Base-by-base conservation (phyloP, 768 basidiomycete species). In the Filobasidium wieringae region DNA sequence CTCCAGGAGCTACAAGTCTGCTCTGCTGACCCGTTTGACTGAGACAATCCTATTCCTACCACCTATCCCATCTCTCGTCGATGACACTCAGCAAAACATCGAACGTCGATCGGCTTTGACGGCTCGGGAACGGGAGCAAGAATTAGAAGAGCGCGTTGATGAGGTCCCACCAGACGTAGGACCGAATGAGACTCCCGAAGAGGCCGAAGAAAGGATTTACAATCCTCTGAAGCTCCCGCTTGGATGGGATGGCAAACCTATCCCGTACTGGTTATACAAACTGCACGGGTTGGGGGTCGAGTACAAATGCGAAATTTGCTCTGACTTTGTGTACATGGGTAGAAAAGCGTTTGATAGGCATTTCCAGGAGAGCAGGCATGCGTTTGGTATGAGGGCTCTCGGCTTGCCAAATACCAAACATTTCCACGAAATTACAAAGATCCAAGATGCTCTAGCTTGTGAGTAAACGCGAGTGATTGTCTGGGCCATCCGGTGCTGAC, bases 211-310 rank as follows among this genome's bases (percentile, higher is more conserved):
- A 67, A 82, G 88, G 64, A 91, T 99, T 32, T 99, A 97, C 75
- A 99, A 99, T 65, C 95, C 95, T 45, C 81, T 97, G 51, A 97
- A 97, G 76, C 77, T 97, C 39, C 95, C 95, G 14, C 79, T 96
- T 22, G 90, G 90, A 4, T 96, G 91, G 91, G 95, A 99, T 68
- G 92, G 93, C 31, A 97, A 97, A 70, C 95, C 95, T 19, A 99
- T 99, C 67, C 95, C 95, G 32, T 96, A 93, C 70, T 96, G 92
- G 92, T 66, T 99, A 54, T 99, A 92, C 77, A 97, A 97, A 75
- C 77, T 99, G 34, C 95, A 99, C 69, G 95, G 95, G 8, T 79
- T 97, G 34, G 95, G 95, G n/a, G 91, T 95, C 29, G 89, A 93
- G 73, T 99, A 96, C 73, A 82, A 84, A 57, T 99, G 95, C 66